Conservation (phyloP, 2,329 filamentous ascomycete genomes). For the Chaetomiaceae sp. region DNA sequence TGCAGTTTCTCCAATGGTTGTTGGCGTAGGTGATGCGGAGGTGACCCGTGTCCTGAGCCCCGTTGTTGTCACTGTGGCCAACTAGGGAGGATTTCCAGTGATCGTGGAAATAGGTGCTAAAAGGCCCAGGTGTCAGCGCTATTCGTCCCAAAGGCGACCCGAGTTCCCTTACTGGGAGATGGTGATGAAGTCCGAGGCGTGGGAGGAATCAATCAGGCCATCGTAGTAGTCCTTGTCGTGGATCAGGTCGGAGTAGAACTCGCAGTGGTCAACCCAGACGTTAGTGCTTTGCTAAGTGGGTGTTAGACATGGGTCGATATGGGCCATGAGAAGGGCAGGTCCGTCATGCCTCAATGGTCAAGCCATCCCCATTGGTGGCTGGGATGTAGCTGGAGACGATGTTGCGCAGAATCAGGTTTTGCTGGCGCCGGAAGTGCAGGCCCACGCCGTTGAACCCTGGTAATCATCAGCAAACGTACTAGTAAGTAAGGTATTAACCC, state of each 20-base stretch:
- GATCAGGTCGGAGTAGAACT: constrained; percentile 53
- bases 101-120: constrained; percentile 37
- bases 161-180: constrained; percentile 30
- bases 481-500: too few species aligned
- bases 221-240: constrained; percentile 66
- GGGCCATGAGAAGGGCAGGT: neutral
- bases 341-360: constrained; percentile 39
- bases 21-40: constrained; percentile 60
- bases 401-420: constrained; percentile 59
- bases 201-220: constrained; percentile 57
- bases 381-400: constrained; percentile 51
- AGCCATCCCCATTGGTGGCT: constrained; percentile 52
- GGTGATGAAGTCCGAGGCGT: constrained; percentile 57
- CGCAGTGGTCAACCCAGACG: constrained; percentile 63
- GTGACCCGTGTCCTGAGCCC: constrained; percentile 52
- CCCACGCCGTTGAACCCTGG: constrained; percentile 39
- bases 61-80: constrained; percentile 55
- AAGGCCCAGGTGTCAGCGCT: neutral
- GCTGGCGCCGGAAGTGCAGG: constrained; percentile 44
- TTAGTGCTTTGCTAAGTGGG: constrained; percentile 43
- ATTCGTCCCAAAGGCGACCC: neutral
- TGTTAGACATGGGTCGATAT: neutral
- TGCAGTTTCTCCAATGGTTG: constrained; percentile 60
- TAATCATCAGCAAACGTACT: neutral
- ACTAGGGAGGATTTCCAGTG: constrained; percentile 50